Evolutionary conservation across 2,329 filamentous ascomycete species (phyloP).

Genomic region (Aspergillus nomiae): DNA sequence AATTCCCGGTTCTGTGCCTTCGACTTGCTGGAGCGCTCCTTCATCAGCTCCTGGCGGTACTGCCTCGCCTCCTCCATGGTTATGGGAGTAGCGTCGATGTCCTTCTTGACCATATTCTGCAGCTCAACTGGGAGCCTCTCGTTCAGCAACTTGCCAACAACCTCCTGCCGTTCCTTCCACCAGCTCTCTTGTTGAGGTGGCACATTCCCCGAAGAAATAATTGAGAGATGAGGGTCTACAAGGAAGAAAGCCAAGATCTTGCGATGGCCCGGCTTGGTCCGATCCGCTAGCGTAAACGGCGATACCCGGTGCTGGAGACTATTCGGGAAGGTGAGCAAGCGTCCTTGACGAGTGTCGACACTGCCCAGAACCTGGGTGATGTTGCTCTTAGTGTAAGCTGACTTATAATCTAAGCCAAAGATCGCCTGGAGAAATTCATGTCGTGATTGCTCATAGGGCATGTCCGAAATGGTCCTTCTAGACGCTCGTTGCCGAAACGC

Average conservation of each 20-base stretch:
- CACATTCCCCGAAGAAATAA: conserved; percentile 56
- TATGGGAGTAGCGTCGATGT: conserved; percentile 21
- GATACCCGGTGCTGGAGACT: conserved; percentile 54
- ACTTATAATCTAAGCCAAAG: conserved; percentile 1
- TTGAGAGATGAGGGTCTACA: conserved; percentile 56
- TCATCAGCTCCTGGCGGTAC: conserved; percentile 43
- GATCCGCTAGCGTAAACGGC: conserved; percentile 54
- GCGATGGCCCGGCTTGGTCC: conserved; percentile 55
- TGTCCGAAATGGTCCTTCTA: not conserved
- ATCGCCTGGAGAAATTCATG: conserved; percentile 3
- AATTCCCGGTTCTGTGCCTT: conserved; percentile 11
- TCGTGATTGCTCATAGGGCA: not conserved
- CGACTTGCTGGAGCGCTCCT: conserved; percentile 30
- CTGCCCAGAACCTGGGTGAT: conserved; percentile 13
- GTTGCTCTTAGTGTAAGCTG: conserved; percentile 11
- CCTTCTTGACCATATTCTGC: conserved; percentile 5
- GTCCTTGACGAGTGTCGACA: conserved; percentile 4
- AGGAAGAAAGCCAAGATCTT: conserved; percentile 62
- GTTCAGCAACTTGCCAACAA: no score
- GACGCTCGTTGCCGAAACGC: conserved; percentile 49
- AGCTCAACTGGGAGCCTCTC: conserved; percentile 41
- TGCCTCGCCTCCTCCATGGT: conserved; percentile 41
- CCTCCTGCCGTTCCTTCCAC: no score
- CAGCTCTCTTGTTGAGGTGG: conserved; percentile 49
- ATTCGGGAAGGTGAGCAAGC: conserved; percentile 12